Conservation (phyloP, 306 rosid species). For the Dalbergia oliveri region DNA sequence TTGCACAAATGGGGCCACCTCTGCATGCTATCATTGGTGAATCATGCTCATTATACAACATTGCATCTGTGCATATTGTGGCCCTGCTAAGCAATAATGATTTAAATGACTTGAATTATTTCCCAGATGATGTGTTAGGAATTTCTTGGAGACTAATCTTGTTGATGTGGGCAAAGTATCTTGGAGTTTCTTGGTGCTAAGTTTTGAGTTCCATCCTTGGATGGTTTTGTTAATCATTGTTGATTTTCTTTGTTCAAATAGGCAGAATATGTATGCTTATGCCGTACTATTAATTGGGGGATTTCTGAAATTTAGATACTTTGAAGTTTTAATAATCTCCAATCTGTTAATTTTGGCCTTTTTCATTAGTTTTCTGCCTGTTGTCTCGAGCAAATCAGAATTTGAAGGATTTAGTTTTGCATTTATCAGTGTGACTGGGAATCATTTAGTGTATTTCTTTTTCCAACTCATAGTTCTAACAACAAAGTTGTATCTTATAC, state of each 20-base stretch:
- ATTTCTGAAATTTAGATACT: constrained; percentile 30
- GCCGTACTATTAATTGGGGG: not conserved
- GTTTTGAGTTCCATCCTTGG: constrained; percentile 2
- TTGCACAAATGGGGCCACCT: not conserved
- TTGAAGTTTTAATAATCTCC: constrained; percentile 20
- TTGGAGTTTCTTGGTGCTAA: constrained; percentile 12
- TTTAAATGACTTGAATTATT: constrained; percentile 19
- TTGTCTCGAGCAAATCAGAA: constrained; percentile 15
- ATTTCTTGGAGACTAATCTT: constrained; percentile 26
- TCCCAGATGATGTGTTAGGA: constrained; percentile 24
- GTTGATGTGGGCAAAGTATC: constrained; percentile 1
- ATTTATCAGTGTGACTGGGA: constrained; percentile 8
- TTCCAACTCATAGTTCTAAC: constrained; percentile 16
- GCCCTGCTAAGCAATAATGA: constrained; percentile 5
- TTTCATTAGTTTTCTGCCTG: not conserved
- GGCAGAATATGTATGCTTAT: constrained; percentile 11
- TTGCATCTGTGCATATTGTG: not conserved
- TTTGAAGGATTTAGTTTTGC: constrained; percentile 39
- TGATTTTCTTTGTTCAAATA: not conserved
- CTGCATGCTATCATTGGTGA: constrained; percentile 29
- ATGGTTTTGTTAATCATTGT: not conserved
- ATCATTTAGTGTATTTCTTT: not conserved
- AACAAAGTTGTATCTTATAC: constrained; percentile 20
- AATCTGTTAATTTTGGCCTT: constrained; percentile 4
- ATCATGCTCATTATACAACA: constrained; percentile 19